Base-by-base conservation (phyloP, 2,329 filamentous ascomycete genomes). In the Stagonosporopsis vannaccii region DNA sequence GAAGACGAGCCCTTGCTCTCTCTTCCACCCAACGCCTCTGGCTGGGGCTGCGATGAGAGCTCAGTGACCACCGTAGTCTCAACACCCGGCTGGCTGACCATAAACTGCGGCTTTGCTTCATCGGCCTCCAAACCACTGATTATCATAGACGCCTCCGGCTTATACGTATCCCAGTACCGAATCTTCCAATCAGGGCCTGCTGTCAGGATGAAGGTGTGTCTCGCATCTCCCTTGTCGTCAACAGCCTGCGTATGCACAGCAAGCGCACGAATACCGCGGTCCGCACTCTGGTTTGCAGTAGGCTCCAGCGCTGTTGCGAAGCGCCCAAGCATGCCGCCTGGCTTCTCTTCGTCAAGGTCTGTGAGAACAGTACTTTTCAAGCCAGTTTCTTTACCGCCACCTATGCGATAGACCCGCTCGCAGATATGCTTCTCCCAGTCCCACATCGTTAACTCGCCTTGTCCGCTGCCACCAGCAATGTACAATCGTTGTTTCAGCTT, bases 381-480 rank as follows among this genome's bases (percentile, higher is more conserved):
- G 4, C 71, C 70, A 3, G 62, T 67, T 23, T 74, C 70, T 58
- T 69, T 74, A 33, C 65, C 65, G 12, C 48, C 49, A 23, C 85
- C 85, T 1, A 87, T 73, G 73, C 92, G 88, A 73, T 96, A 97
- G 1, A 97, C 88, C 73, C 98, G 93, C 56, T 91, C 86, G 70
- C 95, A 99, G 41, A 90, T 84, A 7, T 88, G 87, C 77, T 94
- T 96, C 72, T 98, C 94, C 15, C 98, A 82, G 70, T 98, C 95
- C 95, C 95, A 99, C 0, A 96, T 90, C 0, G 92, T 96, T 28
- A 99, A 86, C 72, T 99, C 95, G 15, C 92, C 92, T 59, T 91
- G 87, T 4, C 87, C 90, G 7, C 90, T 96, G 8, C 94, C 93
- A 15, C 94, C 93, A 2, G 92, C 89, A 8, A 97, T 89, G 72